Conservation (phyloP, 441 rosid genomes). For the Omphalea diandra region DNA sequence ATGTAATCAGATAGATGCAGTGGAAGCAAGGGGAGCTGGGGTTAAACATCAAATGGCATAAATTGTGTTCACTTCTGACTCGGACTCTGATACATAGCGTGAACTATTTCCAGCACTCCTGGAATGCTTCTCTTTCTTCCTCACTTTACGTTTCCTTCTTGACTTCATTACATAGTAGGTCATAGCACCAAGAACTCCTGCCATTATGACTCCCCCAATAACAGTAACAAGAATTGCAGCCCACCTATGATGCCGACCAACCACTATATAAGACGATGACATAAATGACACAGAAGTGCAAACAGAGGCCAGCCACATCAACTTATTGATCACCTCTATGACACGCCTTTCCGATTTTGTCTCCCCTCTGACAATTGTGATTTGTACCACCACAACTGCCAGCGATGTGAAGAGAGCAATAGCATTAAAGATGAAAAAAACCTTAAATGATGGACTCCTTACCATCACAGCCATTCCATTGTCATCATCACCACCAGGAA, state of each 20-base stretch:
- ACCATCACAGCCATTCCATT: conserved; percentile 56
- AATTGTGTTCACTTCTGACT: conserved; percentile 64
- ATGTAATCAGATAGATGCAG: too few species aligned
- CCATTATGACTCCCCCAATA: conserved; percentile 67
- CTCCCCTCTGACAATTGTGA: conserved; percentile 86
- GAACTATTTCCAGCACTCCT: conserved; percentile 35
- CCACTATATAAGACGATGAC: conserved; percentile 78
- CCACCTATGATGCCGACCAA: conserved; percentile 64
- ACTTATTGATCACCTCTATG: conserved; percentile 76
- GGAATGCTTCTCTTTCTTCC: conserved; percentile 51
- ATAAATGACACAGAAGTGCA: conserved; percentile 77
- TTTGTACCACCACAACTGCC: conserved; percentile 90
- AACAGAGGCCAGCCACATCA: conserved; percentile 92
- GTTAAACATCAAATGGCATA: conserved; percentile 55
- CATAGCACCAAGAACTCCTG: conserved; percentile 70
- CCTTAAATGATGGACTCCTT: conserved; percentile 47
- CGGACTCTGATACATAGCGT: conserved; percentile 47
- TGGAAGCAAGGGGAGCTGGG: conserved; percentile 19
- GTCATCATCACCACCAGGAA: conserved; percentile 75
- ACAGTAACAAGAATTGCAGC: conserved; percentile 78
- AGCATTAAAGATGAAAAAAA: conserved; percentile 72
- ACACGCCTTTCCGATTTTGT: conserved; percentile 74
- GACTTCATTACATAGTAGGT: conserved; percentile 72
- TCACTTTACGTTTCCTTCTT: conserved; percentile 46
- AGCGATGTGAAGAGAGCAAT: conserved; percentile 80